These are phyloP conservation scores for Monoraphidium neglectum DNA, from an alignment of 139 green algal genomes.

Conservation along the genomic window DNA sequence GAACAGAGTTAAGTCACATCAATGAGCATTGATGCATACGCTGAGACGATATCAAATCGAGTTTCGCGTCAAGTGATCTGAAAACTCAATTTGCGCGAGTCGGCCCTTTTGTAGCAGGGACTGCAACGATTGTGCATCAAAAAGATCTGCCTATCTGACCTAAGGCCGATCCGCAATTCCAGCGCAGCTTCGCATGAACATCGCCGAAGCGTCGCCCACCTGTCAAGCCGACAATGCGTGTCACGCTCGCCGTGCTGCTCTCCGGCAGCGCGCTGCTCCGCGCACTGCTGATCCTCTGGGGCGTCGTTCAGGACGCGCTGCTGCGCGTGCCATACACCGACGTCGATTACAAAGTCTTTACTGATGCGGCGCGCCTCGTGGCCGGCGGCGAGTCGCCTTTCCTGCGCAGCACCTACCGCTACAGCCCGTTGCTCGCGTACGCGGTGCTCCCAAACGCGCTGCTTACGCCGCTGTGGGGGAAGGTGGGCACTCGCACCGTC, in stretches of 20 bases:
- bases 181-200: no score
- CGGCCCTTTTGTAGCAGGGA: no score
- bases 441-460: constrained; percentile 83
- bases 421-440: constrained; percentile 89
- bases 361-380: constrained; percentile 49
- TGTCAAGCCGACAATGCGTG: no score
- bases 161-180: no score
- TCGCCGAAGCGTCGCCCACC: no score
- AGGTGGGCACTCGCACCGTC: constrained; percentile 48
- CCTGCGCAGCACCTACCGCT: constrained; percentile 73
- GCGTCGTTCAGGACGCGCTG: constrained; percentile 68
- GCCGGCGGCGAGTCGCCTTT: constrained; percentile 56
- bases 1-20: no score
- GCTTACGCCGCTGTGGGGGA: constrained; percentile 75
- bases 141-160: no score
- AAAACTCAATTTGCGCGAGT: no score
- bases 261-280: constrained; percentile 41
- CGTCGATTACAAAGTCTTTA: constrained; percentile 86
- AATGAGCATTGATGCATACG: no score
- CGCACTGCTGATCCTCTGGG: constrained; percentile 51
- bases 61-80: no score
- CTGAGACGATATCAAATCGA: no score
- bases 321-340: constrained; percentile 88
- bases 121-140: no score
- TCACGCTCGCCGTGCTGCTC: constrained; percentile 24